phyloP scores from a whole-genome alignment of 2,329 filamentous ascomycete genomes.

The Raffaelea albimanens region DNA sequence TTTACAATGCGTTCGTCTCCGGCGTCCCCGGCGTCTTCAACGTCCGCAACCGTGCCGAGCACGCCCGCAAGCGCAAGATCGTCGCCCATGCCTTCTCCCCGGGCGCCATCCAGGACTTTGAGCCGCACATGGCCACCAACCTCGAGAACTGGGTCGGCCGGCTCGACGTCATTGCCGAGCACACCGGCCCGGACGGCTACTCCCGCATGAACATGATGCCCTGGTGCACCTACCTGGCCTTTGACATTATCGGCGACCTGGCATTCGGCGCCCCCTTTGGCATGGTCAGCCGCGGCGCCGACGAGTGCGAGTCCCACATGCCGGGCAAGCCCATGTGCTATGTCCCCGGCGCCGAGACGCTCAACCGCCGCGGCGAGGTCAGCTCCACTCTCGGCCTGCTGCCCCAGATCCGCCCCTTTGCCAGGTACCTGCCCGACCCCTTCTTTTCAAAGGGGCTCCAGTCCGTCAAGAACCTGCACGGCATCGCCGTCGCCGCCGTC shows the following conservation, averaged over 20 bases:
- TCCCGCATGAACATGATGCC: constrained; percentile 11
- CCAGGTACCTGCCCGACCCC: constrained; percentile 7
- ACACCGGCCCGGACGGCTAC: constrained; percentile 3
- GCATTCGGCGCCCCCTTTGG: constrained; percentile 33
- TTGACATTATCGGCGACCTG: constrained; percentile 33
- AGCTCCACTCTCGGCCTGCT: constrained; percentile 10
- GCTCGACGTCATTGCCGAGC: constrained; percentile 3
- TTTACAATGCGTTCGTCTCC: constrained; percentile 11
- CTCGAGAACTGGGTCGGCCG: constrained; percentile 8
- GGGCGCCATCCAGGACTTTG: constrained; percentile 11
- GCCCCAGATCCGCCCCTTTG: constrained; percentile 6
- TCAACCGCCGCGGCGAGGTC: constrained; percentile 11
- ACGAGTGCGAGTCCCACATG: constrained; percentile 8
- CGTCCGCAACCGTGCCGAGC: constrained; percentile 56
- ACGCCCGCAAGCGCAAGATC: constrained; percentile 61
- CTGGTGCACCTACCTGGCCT: constrained; percentile 24
- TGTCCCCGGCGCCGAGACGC: constrained; percentile 10
- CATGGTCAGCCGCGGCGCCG: constrained; percentile 10
- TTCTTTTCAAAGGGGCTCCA: constrained; percentile 9
- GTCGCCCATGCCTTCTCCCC: constrained; percentile 53
- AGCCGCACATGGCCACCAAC: constrained; percentile 11
- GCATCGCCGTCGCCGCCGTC: constrained; percentile 10
- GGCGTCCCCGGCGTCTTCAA: constrained; percentile 44
- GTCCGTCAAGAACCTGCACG: constrained; percentile 9
- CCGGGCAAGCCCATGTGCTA: constrained; percentile 1